Evolutionary conservation across 495 filamentous ascomycete species (phyloP).

Genomic region (Annulohypoxylon stygium): DNA sequence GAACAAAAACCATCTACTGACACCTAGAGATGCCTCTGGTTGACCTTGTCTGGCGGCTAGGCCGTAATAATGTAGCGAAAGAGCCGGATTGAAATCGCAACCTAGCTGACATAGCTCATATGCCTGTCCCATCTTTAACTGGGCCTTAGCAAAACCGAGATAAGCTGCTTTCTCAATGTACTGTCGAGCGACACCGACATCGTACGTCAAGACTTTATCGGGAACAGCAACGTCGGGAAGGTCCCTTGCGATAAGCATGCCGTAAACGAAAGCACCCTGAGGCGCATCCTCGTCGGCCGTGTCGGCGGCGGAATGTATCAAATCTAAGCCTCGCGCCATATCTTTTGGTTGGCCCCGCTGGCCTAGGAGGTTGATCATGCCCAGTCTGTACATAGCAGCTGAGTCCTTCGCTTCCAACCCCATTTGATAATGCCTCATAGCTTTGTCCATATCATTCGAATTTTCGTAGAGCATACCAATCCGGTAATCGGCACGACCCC

Average conservation of each 20-base stretch:
- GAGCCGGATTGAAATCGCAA: slow-evolving; percentile 92
- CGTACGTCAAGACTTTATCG: slow-evolving; percentile 74
- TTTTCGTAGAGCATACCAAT: slow-evolving; percentile 99
- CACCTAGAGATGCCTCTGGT: slow-evolving; percentile 92
- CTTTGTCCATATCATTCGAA: slow-evolving; percentile 90
- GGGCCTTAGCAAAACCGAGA: slow-evolving; percentile 95
- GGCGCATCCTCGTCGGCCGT: slow-evolving; percentile 97
- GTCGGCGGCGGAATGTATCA: slow-evolving; percentile 84
- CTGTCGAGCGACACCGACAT: slow-evolving; percentile 79
- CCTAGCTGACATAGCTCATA: slow-evolving; percentile 94
- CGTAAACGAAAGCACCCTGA: slow-evolving; percentile 96
- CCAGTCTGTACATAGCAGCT: slow-evolving; percentile 92
- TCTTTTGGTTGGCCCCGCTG: slow-evolving; percentile 92
- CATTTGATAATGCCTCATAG: slow-evolving; percentile 86
- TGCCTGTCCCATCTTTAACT: slow-evolving; percentile 96
- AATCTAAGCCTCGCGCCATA: slow-evolving; percentile 78
- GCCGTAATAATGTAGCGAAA: slow-evolving; percentile 96
- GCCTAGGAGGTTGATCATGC: slow-evolving; percentile 97
- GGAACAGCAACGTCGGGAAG: slow-evolving; percentile 89
- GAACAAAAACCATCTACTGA: slow-evolving; percentile 98
- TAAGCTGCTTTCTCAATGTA: slow-evolving; percentile 98
- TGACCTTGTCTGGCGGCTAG: slow-evolving; percentile 90
- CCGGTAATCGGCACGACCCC: slow-evolving; percentile 92
- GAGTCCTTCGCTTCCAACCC: slow-evolving; percentile 85
- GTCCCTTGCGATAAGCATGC: slow-evolving; percentile 92